These are phyloP conservation scores for Paecilomyces sp. DNA, from an alignment of 2,329 filamentous ascomycete genomes.

Conservation along the genomic window DNA sequence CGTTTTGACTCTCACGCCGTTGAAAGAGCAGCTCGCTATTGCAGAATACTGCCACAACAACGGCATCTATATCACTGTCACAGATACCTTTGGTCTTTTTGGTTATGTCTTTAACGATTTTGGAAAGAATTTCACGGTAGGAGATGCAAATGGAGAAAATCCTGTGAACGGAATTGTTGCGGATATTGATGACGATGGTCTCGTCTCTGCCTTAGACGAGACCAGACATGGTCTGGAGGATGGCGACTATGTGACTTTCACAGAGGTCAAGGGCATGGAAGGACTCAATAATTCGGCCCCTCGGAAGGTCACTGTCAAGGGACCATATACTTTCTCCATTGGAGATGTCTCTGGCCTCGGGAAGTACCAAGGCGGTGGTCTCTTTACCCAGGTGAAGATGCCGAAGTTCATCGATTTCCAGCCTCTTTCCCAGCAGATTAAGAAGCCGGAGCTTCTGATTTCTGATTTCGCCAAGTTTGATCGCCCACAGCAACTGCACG, in stretches of 20 bases:
- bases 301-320: conserved; percentile 87
- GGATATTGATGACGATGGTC: conserved; percentile 77
- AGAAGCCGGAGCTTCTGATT: conserved; percentile 80
- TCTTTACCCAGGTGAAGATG: conserved; percentile 98
- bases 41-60: conserved; percentile 93
- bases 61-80: conserved; percentile 80
- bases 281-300: conserved; percentile 74
- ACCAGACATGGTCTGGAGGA: conserved; percentile 92
- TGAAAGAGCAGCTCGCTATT: conserved; percentile 74
- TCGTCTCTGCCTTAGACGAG: conserved; percentile 91
- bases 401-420: conserved; percentile 90
- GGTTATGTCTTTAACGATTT: conserved; percentile 97
- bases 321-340: conserved; percentile 95
- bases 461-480: conserved; percentile 99
- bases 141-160: conserved; percentile 85
- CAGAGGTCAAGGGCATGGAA: conserved; percentile 89
- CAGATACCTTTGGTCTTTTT: conserved; percentile 89
- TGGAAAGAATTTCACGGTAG: conserved; percentile 83
- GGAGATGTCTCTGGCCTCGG: conserved; percentile 85
- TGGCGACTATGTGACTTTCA: conserved; percentile 92
- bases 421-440: conserved; percentile 66
- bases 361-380: conserved; percentile 77
- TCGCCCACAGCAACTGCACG: conserved; percentile 81
- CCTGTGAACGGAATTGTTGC: conserved; percentile 83
- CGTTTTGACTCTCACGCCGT: conserved; percentile 76